Evolutionary conservation across 2,329 filamentous ascomycete species (phyloP).

Genomic region (Gliomastix tumulicola): DNA sequence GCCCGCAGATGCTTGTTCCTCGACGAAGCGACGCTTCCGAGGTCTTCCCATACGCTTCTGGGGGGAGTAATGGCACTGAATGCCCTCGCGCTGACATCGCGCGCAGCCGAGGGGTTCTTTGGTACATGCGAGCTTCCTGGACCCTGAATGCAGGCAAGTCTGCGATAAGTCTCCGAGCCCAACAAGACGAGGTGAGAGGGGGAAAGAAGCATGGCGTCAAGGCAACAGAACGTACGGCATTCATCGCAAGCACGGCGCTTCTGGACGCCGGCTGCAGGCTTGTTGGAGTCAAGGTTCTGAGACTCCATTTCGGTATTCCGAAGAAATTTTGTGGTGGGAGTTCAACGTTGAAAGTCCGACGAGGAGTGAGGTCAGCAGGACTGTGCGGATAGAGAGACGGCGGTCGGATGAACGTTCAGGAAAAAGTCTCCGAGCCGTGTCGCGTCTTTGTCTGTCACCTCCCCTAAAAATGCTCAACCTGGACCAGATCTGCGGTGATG

Average conservation of each 20-base stretch:
- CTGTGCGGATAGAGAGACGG: no score
- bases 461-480: no score
- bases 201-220: background rate
- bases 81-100: constrained; percentile 50
- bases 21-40: constrained; percentile 42
- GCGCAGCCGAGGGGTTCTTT: constrained; percentile 54
- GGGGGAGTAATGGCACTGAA: constrained; percentile 53
- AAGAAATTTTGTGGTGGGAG: no score
- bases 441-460: no score
- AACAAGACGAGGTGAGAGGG: background rate
- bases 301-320: no score
- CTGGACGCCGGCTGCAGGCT: constrained; percentile 18
- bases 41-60: constrained; percentile 63
- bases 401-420: no score
- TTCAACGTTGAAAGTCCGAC: no score
- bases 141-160: constrained; percentile 32
- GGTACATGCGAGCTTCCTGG: constrained; percentile 57
- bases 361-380: no score
- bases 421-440: no score
- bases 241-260: constrained; percentile 61
- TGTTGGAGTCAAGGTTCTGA: no score
- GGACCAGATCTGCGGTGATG: no score
- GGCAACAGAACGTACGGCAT: constrained; percentile 46
- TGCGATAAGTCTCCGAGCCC: constrained; percentile 19
- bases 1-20: constrained; percentile 10